Base-by-base conservation (phyloP, 140 eudicot genomes). In the Flaveria floridana region DNA sequence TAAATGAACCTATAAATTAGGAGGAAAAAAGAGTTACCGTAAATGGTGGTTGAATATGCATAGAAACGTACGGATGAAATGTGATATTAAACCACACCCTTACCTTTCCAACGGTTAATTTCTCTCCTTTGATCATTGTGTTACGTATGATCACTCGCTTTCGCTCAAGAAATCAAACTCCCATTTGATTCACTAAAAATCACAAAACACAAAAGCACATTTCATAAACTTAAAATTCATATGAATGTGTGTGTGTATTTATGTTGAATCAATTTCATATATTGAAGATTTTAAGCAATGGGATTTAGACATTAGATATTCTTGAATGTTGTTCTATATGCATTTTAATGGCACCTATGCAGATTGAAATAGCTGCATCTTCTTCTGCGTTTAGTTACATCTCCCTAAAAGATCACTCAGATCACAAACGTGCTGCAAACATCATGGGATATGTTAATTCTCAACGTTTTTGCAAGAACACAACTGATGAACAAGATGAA, bases 281-380 rank as follows among this genome's bases (percentile, higher is more conserved):
- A 52, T 19, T 57, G 46, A 52, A n/a, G 11, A 70, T 57, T 21
- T 19, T 28, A 57, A 55, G 62, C 26, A 55, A 55, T 19, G 65
- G 65, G 65, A 15, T 65, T 18, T 52, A 41, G 26, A 66, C 8
- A 39, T 58, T 14, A 41, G 1, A 42, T 2, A 73, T 14, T 58
- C 23, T 70, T 55, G 55, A 58, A 73, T 34, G 41, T 73, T 56
- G 56, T 10, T 76, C 51, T 19, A 51, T 73, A 2, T 42, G 70
- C 1, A 59, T 26, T 65, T 74, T 58, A 30, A 80, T 80, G 84
- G 80, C 76, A 7, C 74, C 80, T 48, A 52, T 80, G 79, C 72
- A 69, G 76, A 39, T 80, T 39, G 80, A 74, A 48, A 67, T 74
- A 15, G 72, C 71, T 80, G 62, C 76, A 56, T 80, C 84, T 48